These are phyloP conservation scores for Colletotrichum sp. DNA, from an alignment of 2,329 filamentous ascomycete species.

Conservation along the genomic window DNA sequence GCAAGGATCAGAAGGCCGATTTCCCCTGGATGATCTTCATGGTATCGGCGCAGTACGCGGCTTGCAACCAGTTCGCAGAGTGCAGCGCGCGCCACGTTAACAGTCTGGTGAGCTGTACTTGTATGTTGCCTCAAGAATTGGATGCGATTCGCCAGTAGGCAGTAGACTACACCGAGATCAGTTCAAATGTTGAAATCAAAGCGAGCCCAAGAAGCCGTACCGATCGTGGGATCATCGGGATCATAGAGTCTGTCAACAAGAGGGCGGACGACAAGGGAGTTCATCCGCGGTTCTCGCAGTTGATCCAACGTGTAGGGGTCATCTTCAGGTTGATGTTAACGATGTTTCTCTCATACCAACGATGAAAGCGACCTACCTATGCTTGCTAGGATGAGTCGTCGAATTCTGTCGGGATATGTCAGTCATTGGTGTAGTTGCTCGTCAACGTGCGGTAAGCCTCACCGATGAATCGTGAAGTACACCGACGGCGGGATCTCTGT, in stretches of 20 bases:
- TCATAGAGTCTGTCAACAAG: conserved; percentile 72
- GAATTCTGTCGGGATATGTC: background rate
- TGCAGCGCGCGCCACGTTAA: conserved; percentile 70
- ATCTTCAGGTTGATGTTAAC: conserved; percentile 24
- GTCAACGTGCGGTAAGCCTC: background rate
- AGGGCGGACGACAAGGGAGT: conserved; percentile 68
- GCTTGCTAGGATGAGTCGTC: conserved; percentile 9
- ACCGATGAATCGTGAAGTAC: conserved; percentile 17
- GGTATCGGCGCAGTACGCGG: conserved; percentile 69
- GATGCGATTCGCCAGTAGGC: conserved; percentile 72
- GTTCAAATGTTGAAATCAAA: background rate
- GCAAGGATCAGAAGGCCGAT: conserved; percentile 68
- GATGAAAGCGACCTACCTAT: background rate
- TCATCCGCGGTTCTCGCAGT: conserved; percentile 71
- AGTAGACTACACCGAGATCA: conserved; percentile 59
- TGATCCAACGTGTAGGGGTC: conserved; percentile 61
- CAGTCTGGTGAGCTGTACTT: conserved; percentile 70
- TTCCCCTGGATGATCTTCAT: conserved; percentile 69
- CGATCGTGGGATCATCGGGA: conserved; percentile 66
- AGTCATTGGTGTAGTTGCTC: background rate
- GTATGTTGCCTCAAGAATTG: conserved; percentile 73
- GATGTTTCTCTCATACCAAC: too few species aligned
- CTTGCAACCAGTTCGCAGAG: conserved; percentile 73
- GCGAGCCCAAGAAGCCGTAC: conserved; percentile 35
- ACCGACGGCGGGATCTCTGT: conserved; percentile 2